Evolutionary conservation across 2,329 filamentous ascomycete species (phyloP).

Genomic region (Colletotrichum sp.): DNA sequence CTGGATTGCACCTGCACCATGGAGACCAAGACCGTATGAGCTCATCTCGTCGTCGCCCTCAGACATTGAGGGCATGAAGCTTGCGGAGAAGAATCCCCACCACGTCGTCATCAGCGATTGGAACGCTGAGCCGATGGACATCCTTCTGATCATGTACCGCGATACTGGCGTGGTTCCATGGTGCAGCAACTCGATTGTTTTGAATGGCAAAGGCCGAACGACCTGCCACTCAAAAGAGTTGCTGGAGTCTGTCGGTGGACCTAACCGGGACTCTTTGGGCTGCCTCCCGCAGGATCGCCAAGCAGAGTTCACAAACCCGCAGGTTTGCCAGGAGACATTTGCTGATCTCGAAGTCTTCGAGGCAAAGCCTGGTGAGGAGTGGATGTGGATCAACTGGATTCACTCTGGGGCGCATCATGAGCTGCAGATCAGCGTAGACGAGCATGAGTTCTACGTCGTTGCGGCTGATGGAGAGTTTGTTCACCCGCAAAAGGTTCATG

Average conservation of each 20-base stretch:
- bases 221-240: background rate
- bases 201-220: conserved; percentile 12
- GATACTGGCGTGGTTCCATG: conserved; percentile 6
- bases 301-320: background rate
- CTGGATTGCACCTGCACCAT: conserved; percentile 8
- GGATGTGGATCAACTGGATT: conserved; percentile 18
- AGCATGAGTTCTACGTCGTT: conserved; percentile 10
- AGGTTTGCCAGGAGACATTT: conserved; percentile 1
- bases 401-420: conserved; percentile 12
- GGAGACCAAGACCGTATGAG: conserved; percentile 9
- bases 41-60: background rate
- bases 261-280: background rate
- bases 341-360: conserved; percentile 6
- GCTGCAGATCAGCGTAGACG: conserved; percentile 10
- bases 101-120: conserved; percentile 15
- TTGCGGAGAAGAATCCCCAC: background rate
- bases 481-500: conserved; percentile 1
- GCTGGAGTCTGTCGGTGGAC: background rate
- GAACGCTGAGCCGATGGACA: conserved; percentile 15
- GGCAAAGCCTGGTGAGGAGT: background rate
- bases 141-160: conserved; percentile 6
- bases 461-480: conserved; percentile 11
- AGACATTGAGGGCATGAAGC: conserved; percentile 4
- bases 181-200: conserved; percentile 16
- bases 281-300: background rate